These are phyloP conservation scores for Annona squamosa DNA, from an alignment of 164 flowering plant genomes.

Conservation along the genomic window DNA sequence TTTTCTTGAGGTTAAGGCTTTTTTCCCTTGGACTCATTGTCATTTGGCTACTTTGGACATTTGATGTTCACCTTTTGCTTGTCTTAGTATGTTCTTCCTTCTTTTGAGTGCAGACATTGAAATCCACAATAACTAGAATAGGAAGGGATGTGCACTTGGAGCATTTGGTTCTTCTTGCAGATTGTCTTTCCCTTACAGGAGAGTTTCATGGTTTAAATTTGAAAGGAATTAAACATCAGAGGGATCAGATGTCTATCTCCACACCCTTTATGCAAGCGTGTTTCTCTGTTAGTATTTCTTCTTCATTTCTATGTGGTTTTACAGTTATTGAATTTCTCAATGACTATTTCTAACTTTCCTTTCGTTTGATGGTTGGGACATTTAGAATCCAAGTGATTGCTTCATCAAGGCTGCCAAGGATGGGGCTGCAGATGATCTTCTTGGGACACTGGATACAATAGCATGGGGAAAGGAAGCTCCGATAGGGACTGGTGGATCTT, in stretches of 20 bases:
- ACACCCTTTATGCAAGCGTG: constrained; percentile 83
- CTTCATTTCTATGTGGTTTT: neutral
- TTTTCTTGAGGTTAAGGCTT: constrained; percentile 52
- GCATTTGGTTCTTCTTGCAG: constrained; percentile 66
- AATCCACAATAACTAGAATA: constrained; percentile 47
- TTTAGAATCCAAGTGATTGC: constrained; percentile 59
- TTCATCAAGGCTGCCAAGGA: constrained; percentile 79
- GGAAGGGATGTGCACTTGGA: constrained; percentile 63
- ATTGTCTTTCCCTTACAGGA: constrained; percentile 68
- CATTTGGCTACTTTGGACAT: neutral
- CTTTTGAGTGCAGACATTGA: constrained; percentile 47
- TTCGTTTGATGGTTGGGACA: constrained; percentile 7
- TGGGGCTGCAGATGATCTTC: constrained; percentile 51
- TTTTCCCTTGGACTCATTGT: neutral
- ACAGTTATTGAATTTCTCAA: neutral
- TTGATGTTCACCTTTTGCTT: neutral
- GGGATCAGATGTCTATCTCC: constrained; percentile 36
- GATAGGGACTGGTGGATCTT: constrained; percentile 61
- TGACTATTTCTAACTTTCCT: neutral
- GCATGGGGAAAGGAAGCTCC: constrained; percentile 83
- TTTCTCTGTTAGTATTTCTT: constrained; percentile 50
- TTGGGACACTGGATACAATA: constrained; percentile 70
- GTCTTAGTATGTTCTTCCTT: constrained; percentile 1
- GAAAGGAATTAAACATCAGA: constrained; percentile 56
- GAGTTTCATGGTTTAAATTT: constrained; percentile 73